These are phyloP conservation scores for Aspergillus biplanus DNA, from an alignment of 495 filamentous ascomycete species.

Conservation along the genomic window DNA sequence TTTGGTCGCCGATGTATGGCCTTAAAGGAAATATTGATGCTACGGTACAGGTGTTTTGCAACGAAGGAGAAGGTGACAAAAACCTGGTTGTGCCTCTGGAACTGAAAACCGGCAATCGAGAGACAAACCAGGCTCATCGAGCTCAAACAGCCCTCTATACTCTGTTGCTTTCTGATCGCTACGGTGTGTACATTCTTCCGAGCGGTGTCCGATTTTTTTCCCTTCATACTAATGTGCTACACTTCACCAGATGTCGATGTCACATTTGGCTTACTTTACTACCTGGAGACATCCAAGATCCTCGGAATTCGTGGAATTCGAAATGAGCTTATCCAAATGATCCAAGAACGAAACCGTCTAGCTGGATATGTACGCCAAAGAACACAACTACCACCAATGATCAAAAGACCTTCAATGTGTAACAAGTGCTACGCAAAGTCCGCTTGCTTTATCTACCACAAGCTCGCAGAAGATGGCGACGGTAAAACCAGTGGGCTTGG, in stretches of 20 bases:
- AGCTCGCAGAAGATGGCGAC: constrained; percentile 81
- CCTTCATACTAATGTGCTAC: constrained; percentile 17
- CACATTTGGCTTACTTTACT: constrained; percentile 87
- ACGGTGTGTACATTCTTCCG: constrained; percentile 54
- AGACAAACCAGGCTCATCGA: constrained; percentile 73
- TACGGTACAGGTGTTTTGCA: constrained; percentile 88
- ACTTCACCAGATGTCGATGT: constrained; percentile 72
- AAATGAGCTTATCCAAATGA: constrained; percentile 89
- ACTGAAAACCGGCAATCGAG: constrained; percentile 88
- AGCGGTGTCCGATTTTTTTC: background rate
- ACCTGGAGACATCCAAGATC: constrained; percentile 86
- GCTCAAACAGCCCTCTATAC: constrained; percentile 96
- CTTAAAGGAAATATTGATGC: constrained; percentile 98
- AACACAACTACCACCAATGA: constrained; percentile 80
- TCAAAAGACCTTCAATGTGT: constrained; percentile 76
- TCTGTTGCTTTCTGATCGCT: constrained; percentile 88
- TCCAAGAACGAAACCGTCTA: constrained; percentile 91
- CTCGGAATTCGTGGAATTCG: constrained; percentile 81
- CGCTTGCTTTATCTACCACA: constrained; percentile 92
- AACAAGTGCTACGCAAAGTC: constrained; percentile 84
- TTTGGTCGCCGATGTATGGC: constrained; percentile 97
- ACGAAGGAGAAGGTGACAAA: constrained; percentile 62
- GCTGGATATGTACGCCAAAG: constrained; percentile 82
- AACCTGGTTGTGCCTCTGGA: constrained; percentile 89
- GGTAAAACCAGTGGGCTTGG: constrained; percentile 77